Conservation (phyloP, 352 stramenopile species). For the Pythium vanterpoolii region DNA sequence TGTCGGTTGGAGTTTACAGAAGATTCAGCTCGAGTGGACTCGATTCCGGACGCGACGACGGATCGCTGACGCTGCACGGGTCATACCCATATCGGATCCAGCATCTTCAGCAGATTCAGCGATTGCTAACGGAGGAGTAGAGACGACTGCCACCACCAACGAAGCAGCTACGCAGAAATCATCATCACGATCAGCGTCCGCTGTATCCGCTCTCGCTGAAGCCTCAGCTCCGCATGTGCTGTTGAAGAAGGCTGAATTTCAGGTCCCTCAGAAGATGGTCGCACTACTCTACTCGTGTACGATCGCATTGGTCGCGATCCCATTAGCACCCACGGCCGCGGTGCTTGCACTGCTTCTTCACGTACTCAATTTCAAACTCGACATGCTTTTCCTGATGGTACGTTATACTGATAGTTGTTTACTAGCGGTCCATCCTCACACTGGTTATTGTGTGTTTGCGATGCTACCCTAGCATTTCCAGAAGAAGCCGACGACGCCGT, state of each 20-base stretch:
- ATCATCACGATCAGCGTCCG: background rate
- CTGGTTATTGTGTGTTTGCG: background rate
- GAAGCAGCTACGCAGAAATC: background rate
- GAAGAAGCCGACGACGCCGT: conserved; percentile 67
- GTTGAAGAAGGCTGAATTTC: conserved; percentile 55
- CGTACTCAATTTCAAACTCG: conserved; percentile 79
- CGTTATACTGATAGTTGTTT: background rate
- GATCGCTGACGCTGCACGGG: background rate
- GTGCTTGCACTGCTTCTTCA: conserved; percentile 55
- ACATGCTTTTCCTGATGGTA: conserved; percentile 71
- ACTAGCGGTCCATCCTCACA: background rate
- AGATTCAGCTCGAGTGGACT: conserved; percentile 5
- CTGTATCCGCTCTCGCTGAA: background rate
- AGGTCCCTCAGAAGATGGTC: conserved; percentile 82
- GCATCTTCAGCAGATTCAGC: no score
- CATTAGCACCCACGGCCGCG: conserved; percentile 54
- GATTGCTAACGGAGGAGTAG: no score
- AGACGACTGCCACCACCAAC: background rate
- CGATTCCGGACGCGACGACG: conserved; percentile 3
- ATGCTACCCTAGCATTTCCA: conserved; percentile 63
- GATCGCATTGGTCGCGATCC: conserved; percentile 65
- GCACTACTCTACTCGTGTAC: conserved; percentile 77
- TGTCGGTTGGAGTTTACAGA: conserved; percentile 18
- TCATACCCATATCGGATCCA: background rate
- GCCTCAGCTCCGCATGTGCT: background rate